Evolutionary conservation across 2,329 filamentous ascomycete species (phyloP), one percentile per base, ranked within the genome.

Genomic region (Monilinia polystroma): DNA sequence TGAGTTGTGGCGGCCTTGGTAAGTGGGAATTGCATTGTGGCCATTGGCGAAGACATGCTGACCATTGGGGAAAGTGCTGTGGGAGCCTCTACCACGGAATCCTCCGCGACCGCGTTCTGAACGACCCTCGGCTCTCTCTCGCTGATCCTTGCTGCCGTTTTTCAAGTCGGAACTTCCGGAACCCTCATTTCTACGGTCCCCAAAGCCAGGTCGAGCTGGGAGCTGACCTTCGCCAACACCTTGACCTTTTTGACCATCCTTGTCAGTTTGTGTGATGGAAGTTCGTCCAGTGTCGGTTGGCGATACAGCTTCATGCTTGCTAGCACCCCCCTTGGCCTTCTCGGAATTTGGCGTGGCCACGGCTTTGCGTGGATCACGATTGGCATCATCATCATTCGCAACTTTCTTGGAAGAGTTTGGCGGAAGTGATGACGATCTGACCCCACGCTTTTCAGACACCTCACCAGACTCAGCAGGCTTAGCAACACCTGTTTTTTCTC

Each of bases 51-150:
- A 81, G 41, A 76, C 75, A 67, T 78, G 70, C 60, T 75, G 73
- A 32, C 73, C 72, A 68, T 73, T 80, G 71, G 68, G 68, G 72
- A 74, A 76, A 55, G 72, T 73, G 55, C 57, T 71, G 67, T 79
- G 78, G 26, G 74, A 75, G 67, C 78, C 81, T 63, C 83, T 78
- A 53, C 79, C 79, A 67, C 81, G 80, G 63, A 74, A 78, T 26
- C 79, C 79, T 64, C 83, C 83, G 68, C 83, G 80, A 53, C 76
- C 71, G 67, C 78, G 79, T 68, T 78, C 78, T 63, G 78, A 74
- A 58, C 80, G 75, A 29, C 76, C 75, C 63, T 78, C 78, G 51
- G 77, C 77, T 60, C 79, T 76, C 45, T 77, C 77, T 63, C 76
- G 75, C 60, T 70, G 26, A 43, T 75, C 68, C 20, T 74, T 71